phyloP scores from a whole-genome alignment of 2,329 filamentous ascomycete species.

The Ceratocystiopsis brevicomis region DNA sequence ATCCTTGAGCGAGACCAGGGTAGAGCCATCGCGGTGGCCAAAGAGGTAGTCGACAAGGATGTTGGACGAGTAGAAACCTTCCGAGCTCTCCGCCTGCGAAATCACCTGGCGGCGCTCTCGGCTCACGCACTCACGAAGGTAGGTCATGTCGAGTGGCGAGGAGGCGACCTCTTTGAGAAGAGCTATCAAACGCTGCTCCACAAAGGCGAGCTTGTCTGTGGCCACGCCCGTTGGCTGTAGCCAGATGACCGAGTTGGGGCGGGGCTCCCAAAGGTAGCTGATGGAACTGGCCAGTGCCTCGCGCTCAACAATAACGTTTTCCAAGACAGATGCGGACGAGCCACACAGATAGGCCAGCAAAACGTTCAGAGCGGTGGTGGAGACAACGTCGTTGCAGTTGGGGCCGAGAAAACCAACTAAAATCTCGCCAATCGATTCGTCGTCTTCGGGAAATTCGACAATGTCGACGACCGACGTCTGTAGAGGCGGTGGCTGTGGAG shows the following conservation, averaged over 20 bases:
- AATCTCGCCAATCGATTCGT: conserved; percentile 83
- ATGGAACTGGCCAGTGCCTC: conserved; percentile 82
- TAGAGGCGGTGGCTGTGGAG: conserved; percentile 54
- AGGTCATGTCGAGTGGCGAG: conserved; percentile 72
- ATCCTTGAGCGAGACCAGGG: conserved; percentile 39
- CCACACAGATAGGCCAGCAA: conserved; percentile 75
- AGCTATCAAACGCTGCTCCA: conserved; percentile 71
- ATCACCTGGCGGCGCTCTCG: conserved; percentile 67
- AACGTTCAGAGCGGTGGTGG: conserved; percentile 57
- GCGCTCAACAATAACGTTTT: conserved; percentile 82
- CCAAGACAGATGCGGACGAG: conserved; percentile 79
- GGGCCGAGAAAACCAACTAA: conserved; percentile 76
- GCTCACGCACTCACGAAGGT: conserved; percentile 72
- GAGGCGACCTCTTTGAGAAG: conserved; percentile 63
- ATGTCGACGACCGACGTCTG: conserved; percentile 54
- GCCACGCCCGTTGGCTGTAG: conserved; percentile 74
- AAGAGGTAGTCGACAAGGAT: conserved; percentile 90
- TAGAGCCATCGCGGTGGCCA: conserved; percentile 67
- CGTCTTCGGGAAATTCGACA: conserved; percentile 87
- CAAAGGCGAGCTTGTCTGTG: conserved; percentile 64
- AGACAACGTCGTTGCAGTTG: conserved; percentile 49
- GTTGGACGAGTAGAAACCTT: conserved; percentile 63
- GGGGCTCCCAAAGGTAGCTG: conserved; percentile 57
- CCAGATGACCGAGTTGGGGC: conserved; percentile 69
- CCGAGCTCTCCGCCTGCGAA: conserved; percentile 63